These are phyloP conservation scores for Nicotiana knightiana DNA, from an alignment of 257 asterid species.

Conservation along the genomic window DNA sequence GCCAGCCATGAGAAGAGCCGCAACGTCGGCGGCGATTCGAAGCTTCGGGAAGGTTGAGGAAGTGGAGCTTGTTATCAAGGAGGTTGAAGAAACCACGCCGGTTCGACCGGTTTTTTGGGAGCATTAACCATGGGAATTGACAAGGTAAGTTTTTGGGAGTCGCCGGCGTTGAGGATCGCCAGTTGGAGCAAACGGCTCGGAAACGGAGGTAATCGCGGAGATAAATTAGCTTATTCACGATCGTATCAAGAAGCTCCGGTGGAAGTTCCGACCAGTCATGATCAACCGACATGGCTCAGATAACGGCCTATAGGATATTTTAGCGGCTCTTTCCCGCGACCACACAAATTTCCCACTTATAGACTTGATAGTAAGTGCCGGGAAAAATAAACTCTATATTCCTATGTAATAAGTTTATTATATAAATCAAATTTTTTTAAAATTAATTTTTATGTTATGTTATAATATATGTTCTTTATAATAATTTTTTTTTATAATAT, in stretches of 20 bases:
- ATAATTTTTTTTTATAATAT: too few relatives aligned
- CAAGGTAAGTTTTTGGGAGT: conserved; percentile 48
- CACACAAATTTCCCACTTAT: background rate
- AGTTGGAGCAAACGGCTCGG: conserved; percentile 54
- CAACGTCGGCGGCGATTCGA: conserved; percentile 53
- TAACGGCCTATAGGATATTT: too few relatives aligned
- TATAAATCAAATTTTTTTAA: too few relatives aligned
- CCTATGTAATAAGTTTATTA: too few relatives aligned
- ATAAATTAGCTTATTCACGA: conserved; percentile 33
- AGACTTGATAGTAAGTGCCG: background rate
- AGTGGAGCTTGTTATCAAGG: conserved; percentile 27
- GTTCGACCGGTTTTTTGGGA: conserved; percentile 38
- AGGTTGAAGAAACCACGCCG: conserved; percentile 54
- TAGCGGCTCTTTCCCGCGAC: background rate
- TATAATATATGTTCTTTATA: too few relatives aligned
- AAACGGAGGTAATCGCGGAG: conserved; percentile 59
- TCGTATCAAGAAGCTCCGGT: conserved; percentile 53
- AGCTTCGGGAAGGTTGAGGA: conserved; percentile 59
- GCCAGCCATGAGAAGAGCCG: conserved; percentile 80
- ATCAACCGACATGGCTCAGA: conserved; percentile 30
- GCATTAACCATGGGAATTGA: conserved; percentile 91
- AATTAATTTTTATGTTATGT: too few relatives aligned
- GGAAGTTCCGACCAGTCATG: conserved; percentile 66
- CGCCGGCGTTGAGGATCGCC: conserved; percentile 47
- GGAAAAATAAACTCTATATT: background rate